These are phyloP conservation scores for Myriosclerotinia duriaeana DNA, from an alignment of 2,329 filamentous ascomycete genomes.

Conservation along the genomic window DNA sequence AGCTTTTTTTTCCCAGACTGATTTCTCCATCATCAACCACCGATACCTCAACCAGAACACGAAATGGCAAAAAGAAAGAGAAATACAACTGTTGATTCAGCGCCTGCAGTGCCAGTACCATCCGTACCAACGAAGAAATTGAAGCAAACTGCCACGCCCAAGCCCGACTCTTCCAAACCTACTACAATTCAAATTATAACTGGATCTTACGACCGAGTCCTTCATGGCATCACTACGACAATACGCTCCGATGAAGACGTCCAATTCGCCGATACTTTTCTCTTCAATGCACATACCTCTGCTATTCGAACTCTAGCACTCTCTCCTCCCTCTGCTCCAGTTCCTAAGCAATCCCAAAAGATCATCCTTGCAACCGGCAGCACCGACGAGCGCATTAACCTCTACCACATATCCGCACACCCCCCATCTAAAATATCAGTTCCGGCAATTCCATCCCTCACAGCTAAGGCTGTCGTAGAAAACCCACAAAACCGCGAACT, in stretches of 20 bases:
- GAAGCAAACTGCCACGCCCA: conserved; percentile 31
- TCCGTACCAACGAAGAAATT: conserved; percentile 34
- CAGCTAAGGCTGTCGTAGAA: conserved; percentile 73
- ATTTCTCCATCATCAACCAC: conserved; percentile 2
- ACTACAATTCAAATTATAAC: conserved; percentile 83
- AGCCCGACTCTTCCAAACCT: conserved; percentile 32
- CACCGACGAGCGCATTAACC: conserved; percentile 91
- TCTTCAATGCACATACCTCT: conserved; percentile 91
- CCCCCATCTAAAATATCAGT: conserved; percentile 59
- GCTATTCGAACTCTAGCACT: conserved; percentile 86
- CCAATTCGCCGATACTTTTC: conserved; percentile 85
- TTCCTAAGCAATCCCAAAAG: conserved; percentile 68
- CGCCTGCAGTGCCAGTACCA: conserved; percentile 11
- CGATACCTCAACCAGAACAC: not conserved
- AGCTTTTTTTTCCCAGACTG: conserved; percentile 13
- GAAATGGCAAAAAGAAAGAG: conserved; percentile 41
- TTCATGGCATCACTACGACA: conserved; percentile 86
- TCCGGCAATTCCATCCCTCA: conserved; percentile 63
- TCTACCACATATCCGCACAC: conserved; percentile 81
- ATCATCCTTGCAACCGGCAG: conserved; percentile 87
- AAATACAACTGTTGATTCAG: conserved; percentile 30
- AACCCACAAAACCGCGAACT: conserved; percentile 86
- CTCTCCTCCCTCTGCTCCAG: conserved; percentile 68
- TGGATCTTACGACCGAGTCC: conserved; percentile 88
- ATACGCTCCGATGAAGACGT: conserved; percentile 52